A percentile compares a stretch with the other conserved stretches of the same genome.
Evolutionary conservation across 2,329 filamentous ascomycete genomes (phyloP).

Genomic region (Trichoderma koningii): DNA sequence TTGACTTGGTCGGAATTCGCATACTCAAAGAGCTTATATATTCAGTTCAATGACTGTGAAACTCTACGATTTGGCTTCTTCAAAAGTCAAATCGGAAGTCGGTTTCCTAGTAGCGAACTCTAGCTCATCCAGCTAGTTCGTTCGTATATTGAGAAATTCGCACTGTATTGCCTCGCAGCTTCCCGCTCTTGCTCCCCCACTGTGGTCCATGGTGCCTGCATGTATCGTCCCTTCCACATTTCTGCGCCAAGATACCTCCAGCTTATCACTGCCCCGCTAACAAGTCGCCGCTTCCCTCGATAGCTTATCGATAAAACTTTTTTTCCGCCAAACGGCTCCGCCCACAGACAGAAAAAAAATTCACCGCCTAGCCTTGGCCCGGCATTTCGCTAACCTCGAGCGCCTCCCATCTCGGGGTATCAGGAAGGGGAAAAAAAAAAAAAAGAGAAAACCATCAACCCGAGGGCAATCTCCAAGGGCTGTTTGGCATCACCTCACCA

Average conservation of each 20-base stretch:
- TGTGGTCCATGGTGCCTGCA: too few species aligned
- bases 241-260: constrained; percentile 29
- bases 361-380: constrained; percentile 37
- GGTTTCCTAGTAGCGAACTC: too few species aligned
- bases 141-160: not conserved
- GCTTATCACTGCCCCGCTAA: constrained; percentile 24
- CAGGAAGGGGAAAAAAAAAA: constrained; percentile 20
- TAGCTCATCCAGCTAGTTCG: too few species aligned
- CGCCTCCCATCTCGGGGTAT: constrained; percentile 32
- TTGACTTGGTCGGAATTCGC: too few species aligned
- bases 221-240: not conserved
- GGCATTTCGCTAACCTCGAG: constrained; percentile 32
- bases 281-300: not conserved
- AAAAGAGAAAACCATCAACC: not conserved
- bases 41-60: too few species aligned
- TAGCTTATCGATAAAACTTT: constrained; percentile 35
- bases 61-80: too few species aligned
- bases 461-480: constrained; percentile 16
- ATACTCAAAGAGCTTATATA: too few species aligned
- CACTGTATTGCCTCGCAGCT: not conserved
- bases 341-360: constrained; percentile 38
- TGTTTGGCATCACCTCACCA: not conserved
- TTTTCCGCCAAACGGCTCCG: constrained; percentile 30
- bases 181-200: not conserved
- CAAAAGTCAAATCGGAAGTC: too few species aligned